Conservation (phyloP, 306 rosid species). For the Prunus mira region DNA sequence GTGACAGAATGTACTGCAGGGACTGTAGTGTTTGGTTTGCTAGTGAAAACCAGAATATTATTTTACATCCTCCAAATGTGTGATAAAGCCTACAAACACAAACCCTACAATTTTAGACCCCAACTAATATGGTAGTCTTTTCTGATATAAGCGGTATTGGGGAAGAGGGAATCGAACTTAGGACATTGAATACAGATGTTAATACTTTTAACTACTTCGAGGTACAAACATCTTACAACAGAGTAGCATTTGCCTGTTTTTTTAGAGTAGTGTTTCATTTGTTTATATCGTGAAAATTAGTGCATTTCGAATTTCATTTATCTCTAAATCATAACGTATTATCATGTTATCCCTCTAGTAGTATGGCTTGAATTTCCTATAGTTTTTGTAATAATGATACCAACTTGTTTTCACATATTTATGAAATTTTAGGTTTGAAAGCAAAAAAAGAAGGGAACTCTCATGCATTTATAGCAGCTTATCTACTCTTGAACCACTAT, state of each 20-base stretch:
- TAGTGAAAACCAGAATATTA: neutral
- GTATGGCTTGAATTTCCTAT: neutral
- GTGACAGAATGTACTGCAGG: neutral
- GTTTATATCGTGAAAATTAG: no score
- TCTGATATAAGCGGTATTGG: no score
- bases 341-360: no score
- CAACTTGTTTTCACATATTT: neutral
- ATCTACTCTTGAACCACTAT: conserved; percentile 11
- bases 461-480: conserved; percentile 38
- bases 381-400: neutral
- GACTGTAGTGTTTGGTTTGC: neutral
- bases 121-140: neutral
- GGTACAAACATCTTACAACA: no score
- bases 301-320: neutral
- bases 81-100: neutral
- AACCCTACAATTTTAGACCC: neutral
- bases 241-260: no score
- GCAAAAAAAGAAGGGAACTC: neutral
- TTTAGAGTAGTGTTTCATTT: no score
- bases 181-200: no score
- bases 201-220: no score
- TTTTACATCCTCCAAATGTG: neutral
- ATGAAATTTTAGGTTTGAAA: conserved; percentile 7
- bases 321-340: no score
- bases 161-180: no score